Evolutionary conservation across 352 stramenopile genomes (phyloP).

Genomic region (Phytophthora tubulina): DNA sequence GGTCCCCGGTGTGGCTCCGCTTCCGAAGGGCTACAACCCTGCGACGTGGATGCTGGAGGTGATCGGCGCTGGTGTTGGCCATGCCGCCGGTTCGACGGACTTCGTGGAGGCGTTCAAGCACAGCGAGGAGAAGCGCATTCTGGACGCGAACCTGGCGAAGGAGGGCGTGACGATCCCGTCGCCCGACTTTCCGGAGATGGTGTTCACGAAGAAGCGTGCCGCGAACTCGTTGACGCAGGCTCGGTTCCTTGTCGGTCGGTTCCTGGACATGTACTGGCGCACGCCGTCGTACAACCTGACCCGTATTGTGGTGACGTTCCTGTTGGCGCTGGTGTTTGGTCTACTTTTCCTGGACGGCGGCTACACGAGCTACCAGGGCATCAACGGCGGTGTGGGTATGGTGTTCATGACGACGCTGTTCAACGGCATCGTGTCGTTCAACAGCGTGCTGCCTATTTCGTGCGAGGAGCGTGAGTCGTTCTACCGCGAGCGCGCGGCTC

Average conservation of each 20-base stretch:
- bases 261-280: conserved; percentile 86
- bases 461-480: conserved; percentile 67
- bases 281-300: conserved; percentile 90
- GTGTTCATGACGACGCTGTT: conserved; percentile 72
- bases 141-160: conserved; percentile 39
- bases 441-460: conserved; percentile 35
- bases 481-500: conserved; percentile 64
- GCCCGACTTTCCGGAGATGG: conserved; percentile 36
- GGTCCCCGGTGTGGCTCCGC: conserved; percentile 37
- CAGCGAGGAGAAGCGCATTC: conserved; percentile 35
- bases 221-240: conserved; percentile 46
- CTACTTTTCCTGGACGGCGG: conserved; percentile 62
- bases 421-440: conserved; percentile 70
- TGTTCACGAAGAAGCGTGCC: conserved; percentile 51
- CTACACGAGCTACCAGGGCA: conserved; percentile 53
- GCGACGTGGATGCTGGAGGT: conserved; percentile 63
- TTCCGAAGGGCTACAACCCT: conserved; percentile 56
- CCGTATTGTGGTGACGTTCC: conserved; percentile 53
- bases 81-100: conserved; percentile 31
- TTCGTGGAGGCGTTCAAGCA: conserved; percentile 46
- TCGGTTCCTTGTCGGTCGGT: conserved; percentile 44
- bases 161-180: conserved; percentile 50
- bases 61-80: conserved; percentile 51
- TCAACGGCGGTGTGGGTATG: conserved; percentile 48
- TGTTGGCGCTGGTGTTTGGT: conserved; percentile 52